phyloP scores from a whole-genome alignment of 257 asterid genomes.

The Solanum sejunctum region DNA sequence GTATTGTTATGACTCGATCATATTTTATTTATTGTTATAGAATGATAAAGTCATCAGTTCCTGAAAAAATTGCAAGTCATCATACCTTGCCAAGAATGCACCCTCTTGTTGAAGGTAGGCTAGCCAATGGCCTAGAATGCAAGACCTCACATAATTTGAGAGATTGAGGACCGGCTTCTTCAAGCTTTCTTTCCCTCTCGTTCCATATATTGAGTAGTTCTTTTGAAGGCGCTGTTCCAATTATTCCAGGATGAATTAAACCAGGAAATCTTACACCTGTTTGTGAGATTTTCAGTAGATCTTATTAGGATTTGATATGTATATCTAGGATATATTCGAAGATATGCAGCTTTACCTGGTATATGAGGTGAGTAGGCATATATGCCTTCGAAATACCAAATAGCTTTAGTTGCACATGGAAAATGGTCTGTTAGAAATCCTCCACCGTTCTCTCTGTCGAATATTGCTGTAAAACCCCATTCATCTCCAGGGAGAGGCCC shows the following conservation, averaged over 20 bases:
- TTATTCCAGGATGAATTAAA: slow-evolving; percentile 79
- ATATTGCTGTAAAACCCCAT: slow-evolving; percentile 94
- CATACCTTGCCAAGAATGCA: slow-evolving; percentile 94
- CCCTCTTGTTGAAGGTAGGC: slow-evolving; percentile 71
- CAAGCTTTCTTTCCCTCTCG: slow-evolving; percentile 59
- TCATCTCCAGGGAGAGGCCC: slow-evolving; percentile 96
- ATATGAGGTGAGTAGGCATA: slow-evolving; percentile 92
- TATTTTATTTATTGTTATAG: not conserved
- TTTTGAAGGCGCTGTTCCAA: slow-evolving; percentile 92
- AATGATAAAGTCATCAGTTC: not conserved
- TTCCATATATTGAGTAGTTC: slow-evolving; percentile 81
- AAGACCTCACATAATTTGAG: slow-evolving; percentile 71
- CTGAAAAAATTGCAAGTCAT: too few species aligned
- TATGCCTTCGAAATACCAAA: slow-evolving; percentile 96
- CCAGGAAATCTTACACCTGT: slow-evolving; percentile 92
- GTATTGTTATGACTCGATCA: not conserved
- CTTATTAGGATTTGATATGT: not conserved
- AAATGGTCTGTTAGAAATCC: slow-evolving; percentile 92
- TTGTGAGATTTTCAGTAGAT: not conserved
- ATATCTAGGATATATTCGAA: not conserved
- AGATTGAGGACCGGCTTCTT: slow-evolving; percentile 54
- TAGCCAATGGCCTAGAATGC: slow-evolving; percentile 80
- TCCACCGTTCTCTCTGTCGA: slow-evolving; percentile 90
- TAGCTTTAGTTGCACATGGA: slow-evolving; percentile 80
- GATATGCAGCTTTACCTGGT: slow-evolving; percentile 38